Conservation (phyloP, 2,329 filamentous ascomycete genomes). For the Stachybotrys chartarum region DNA sequence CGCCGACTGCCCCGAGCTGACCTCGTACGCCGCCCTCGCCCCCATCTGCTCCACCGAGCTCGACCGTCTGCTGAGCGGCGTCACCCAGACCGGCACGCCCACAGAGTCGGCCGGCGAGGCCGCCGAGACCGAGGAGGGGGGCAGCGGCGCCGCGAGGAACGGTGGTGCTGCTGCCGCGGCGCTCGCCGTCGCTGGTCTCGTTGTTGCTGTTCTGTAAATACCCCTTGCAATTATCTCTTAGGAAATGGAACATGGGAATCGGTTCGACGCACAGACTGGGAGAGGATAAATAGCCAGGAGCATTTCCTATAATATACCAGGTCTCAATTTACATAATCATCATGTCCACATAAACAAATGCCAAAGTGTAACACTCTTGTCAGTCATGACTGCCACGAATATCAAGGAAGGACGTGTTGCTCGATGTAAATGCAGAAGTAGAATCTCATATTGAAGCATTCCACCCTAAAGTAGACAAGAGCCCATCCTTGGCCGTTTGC, state of each 20-base stretch:
- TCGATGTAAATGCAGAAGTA: no score
- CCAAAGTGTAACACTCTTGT: no score
- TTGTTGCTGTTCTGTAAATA: constrained; percentile 19
- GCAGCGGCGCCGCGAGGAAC: constrained; percentile 14
- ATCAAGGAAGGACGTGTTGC: no score
- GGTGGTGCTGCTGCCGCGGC: constrained; percentile 20
- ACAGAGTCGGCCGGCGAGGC: constrained; percentile 2
- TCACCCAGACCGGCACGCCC: neutral
- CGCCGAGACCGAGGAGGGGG: constrained; percentile 8
- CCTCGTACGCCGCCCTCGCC: constrained; percentile 9
- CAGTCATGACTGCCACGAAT: no score
- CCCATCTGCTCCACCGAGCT: constrained; percentile 13
- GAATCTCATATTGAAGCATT: no score
- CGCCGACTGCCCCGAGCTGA: constrained; percentile 15
- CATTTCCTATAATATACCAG: no score
- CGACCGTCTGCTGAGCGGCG: neutral
- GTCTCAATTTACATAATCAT: no score
- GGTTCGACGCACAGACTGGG: neutral
- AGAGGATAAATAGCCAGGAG: no score
- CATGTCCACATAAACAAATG: no score
- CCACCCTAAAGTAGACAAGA: no score
- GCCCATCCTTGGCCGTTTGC: no score
- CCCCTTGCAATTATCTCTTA: neutral
- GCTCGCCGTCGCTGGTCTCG: constrained; percentile 20
- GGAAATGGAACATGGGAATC: neutral